A percentile compares a stretch with the other conserved stretches of the same genome.
Conservation (phyloP, 352 stramenopile genomes). For the Blastocystis sp. region DNA sequence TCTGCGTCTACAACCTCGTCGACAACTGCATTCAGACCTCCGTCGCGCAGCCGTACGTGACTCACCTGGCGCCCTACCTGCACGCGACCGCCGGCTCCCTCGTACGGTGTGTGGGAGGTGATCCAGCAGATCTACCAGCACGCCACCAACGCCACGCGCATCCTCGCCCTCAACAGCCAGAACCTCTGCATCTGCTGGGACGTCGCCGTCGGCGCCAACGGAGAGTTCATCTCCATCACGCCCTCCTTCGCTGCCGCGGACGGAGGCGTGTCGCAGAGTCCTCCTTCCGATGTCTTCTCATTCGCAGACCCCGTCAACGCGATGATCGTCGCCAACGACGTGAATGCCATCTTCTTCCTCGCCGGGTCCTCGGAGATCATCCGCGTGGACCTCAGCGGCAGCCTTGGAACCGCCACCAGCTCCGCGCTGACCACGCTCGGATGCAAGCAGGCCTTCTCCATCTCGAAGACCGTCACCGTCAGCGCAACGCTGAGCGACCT, state of each 20-base stretch:
- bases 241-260: constrained; percentile 4
- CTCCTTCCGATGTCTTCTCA: background rate
- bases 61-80: background rate
- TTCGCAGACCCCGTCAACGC: background rate
- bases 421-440: background rate
- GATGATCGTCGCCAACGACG: background rate
- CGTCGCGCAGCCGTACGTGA: background rate
- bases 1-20: constrained; percentile 37
- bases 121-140: background rate
- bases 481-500: background rate
- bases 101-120: background rate
- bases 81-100: background rate
- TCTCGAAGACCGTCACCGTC: background rate
- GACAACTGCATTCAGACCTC: background rate
- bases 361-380: background rate
- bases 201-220: background rate
- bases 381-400: background rate
- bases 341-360: background rate
- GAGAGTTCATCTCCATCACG: background rate
- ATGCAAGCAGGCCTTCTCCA: background rate
- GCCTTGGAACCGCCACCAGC: background rate
- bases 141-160: background rate
- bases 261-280: background rate
- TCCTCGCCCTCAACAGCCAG: background rate
- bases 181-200: constrained; percentile 20